Evolutionary conservation across 2,329 filamentous ascomycete species (phyloP).

Genomic region (Didymellaceae sp.): DNA sequence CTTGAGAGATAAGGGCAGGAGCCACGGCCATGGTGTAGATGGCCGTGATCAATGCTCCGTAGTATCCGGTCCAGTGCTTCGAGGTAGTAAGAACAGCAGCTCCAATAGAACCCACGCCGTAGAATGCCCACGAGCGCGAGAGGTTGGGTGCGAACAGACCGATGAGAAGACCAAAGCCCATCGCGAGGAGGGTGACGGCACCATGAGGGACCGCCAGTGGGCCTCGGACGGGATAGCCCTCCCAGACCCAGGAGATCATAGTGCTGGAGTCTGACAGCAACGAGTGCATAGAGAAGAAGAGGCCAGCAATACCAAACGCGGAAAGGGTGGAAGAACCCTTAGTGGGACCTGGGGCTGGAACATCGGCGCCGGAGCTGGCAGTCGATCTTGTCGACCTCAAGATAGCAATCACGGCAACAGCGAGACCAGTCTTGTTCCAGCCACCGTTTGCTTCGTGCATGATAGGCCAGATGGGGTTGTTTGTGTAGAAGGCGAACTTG

Average conservation of each 20-base stretch:
- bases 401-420: slow-evolving; percentile 76
- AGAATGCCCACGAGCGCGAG: slow-evolving; percentile 79
- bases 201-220: slow-evolving; percentile 90
- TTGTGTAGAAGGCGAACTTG: slow-evolving; percentile 93
- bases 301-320: slow-evolving; percentile 78
- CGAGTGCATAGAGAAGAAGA: slow-evolving; percentile 90
- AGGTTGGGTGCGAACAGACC: slow-evolving; percentile 77
- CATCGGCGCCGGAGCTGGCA: slow-evolving; percentile 54
- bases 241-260: slow-evolving; percentile 99
- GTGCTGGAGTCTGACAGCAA: slow-evolving; percentile 96
- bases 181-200: slow-evolving; percentile 81
- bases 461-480: slow-evolving; percentile 96
- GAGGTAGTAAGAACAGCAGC: slow-evolving; percentile 79
- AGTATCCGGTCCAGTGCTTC: slow-evolving; percentile 87
- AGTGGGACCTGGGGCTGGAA: slow-evolving; percentile 61
- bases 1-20: slow-evolving; percentile 75
- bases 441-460: slow-evolving; percentile 90
- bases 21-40: slow-evolving; percentile 83
- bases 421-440: slow-evolving; percentile 84
- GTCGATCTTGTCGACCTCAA: slow-evolving; percentile 75
- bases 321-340: slow-evolving; percentile 74
- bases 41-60: slow-evolving; percentile 77
- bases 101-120: slow-evolving; percentile 77
- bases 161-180: slow-evolving; percentile 79
- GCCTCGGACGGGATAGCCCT: slow-evolving; percentile 89